These are phyloP conservation scores for Neoconidiobolus thromboides DNA, from an alignment of 371 early-diverging fungal species.

Conservation along the genomic window DNA sequence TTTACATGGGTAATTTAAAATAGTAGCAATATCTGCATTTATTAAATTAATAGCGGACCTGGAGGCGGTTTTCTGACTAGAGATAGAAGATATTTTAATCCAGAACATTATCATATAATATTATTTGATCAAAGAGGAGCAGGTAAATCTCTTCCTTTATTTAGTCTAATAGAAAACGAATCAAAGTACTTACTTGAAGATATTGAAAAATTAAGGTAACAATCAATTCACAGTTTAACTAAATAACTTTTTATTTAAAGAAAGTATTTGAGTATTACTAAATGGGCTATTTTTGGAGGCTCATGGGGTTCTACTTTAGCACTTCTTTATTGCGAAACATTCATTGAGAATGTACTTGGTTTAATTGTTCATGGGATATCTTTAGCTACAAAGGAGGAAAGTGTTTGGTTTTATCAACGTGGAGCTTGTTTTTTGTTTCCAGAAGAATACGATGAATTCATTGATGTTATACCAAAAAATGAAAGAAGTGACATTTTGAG, in stretches of 20 bases:
- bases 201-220: conserved; percentile 21
- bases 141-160: conserved; percentile 35
- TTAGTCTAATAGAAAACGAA: conserved; percentile 24
- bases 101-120: conserved; percentile 26
- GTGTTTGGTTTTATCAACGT: conserved; percentile 32
- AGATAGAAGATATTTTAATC: conserved; percentile 39
- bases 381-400: conserved; percentile 23
- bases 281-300: conserved; percentile 45
- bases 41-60: background rate
- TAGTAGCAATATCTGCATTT: background rate
- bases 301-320: conserved; percentile 17
- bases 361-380: conserved; percentile 39
- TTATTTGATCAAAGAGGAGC: conserved; percentile 41
- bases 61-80: conserved; percentile 1
- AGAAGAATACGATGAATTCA: too few relatives aligned
- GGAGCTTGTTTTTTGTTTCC: conserved; percentile 4
- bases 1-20: conserved; percentile 19
- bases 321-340: conserved; percentile 30
- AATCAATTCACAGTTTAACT: background rate
- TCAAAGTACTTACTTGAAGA: conserved; percentile 30
- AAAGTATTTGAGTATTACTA: conserved; percentile 24
- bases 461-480: too few relatives aligned
- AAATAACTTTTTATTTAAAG: background rate
- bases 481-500: too few relatives aligned
- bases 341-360: conserved; percentile 28